Conservation (phyloP, 2,329 filamentous ascomycete genomes). For the Neonectria coccinea region DNA sequence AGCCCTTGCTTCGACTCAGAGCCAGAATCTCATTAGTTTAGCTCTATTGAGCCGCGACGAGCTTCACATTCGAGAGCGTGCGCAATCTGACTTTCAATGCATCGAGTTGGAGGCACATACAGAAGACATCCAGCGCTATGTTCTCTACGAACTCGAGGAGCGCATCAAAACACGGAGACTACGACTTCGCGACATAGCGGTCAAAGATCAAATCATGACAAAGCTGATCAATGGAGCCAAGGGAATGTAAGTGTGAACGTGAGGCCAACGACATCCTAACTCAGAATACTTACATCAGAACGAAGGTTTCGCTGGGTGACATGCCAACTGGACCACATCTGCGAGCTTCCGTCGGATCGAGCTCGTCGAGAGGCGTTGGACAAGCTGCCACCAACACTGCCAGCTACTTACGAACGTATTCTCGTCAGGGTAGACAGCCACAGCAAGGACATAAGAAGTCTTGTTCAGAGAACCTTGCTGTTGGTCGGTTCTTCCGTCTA, state of each 20-base stretch:
- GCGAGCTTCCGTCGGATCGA: constrained; percentile 9
- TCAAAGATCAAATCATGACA: constrained; percentile 17
- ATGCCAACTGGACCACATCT: constrained; percentile 28
- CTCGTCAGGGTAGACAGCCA: background rate
- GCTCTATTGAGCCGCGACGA: constrained; percentile 30
- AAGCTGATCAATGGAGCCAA: background rate
- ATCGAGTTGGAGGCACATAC: constrained; percentile 29
- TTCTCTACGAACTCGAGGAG: background rate
- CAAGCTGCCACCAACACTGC: constrained; percentile 13
- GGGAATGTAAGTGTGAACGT: constrained; percentile 21
- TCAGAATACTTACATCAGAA: too few species aligned
- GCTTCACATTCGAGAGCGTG: background rate
- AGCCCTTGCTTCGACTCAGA: background rate
- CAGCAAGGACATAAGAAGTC: background rate
- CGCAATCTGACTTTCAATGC: background rate
- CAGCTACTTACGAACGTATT: constrained; percentile 21
- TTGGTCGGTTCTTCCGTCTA: background rate
- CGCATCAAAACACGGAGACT: constrained; percentile 2
- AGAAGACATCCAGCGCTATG: constrained; percentile 25
- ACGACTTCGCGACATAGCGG: background rate
- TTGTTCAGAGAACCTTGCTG: background rate
- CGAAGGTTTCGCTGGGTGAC: constrained; percentile 30
- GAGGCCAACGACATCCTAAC: too few species aligned
- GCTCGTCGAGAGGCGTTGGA: constrained; percentile 9
- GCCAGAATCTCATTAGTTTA: background rate